A percentile compares a stretch with the other conserved stretches of the same genome.
phyloP scores from a whole-genome alignment of 495 filamentous ascomycete genomes.

The Oleoguttula mirabilis region DNA sequence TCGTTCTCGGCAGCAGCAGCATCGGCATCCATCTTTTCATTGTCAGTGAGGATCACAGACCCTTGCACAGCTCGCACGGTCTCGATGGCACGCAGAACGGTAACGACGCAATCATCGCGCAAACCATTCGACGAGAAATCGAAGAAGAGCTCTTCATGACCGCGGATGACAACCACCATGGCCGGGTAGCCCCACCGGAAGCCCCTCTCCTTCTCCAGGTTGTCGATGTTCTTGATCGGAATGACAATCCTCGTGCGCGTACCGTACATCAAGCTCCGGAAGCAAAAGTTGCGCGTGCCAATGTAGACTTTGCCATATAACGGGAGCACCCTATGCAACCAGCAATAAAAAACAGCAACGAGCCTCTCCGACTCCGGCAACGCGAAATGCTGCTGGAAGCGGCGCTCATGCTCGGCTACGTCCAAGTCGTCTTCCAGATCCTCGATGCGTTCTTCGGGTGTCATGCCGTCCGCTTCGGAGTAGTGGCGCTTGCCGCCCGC shows the following conservation, averaged over 20 bases:
- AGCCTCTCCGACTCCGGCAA: slow-evolving; percentile 72
- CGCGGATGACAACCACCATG: slow-evolving; percentile 79
- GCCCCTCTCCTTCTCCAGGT: slow-evolving; percentile 87
- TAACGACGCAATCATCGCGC: slow-evolving; percentile 81
- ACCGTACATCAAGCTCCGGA: slow-evolving; percentile 78
- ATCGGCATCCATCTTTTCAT: slow-evolving; percentile 60
- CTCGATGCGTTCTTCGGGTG: slow-evolving; percentile 48
- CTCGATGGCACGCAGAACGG: slow-evolving; percentile 63
- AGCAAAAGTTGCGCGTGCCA: slow-evolving; percentile 81
- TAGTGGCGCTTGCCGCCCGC: slow-evolving; percentile 85
- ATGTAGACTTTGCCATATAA: slow-evolving; percentile 97
- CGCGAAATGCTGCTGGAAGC: slow-evolving; percentile 84
- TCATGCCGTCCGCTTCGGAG: slow-evolving; percentile 55
- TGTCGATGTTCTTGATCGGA: slow-evolving; percentile 84
- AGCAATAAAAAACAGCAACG: slow-evolving; percentile 83
- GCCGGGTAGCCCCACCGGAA: slow-evolving; percentile 88
- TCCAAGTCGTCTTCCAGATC: slow-evolving; percentile 55
- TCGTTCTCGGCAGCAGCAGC: slow-evolving; percentile 72
- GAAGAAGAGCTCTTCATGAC: slow-evolving; percentile 94
- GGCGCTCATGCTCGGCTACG: slow-evolving; percentile 49
- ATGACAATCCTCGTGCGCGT: slow-evolving; percentile 88
- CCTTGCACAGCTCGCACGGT: slow-evolving; percentile 59
- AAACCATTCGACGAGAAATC: slow-evolving; percentile 68
- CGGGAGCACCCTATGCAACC: slow-evolving; percentile 75
- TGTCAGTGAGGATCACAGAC: slow-evolving; percentile 53